Evolutionary conservation across 768 basidiomycete genomes (phyloP), one percentile per base, ranked within the genome.

Genomic region (Floccularia luteovirens): DNA sequence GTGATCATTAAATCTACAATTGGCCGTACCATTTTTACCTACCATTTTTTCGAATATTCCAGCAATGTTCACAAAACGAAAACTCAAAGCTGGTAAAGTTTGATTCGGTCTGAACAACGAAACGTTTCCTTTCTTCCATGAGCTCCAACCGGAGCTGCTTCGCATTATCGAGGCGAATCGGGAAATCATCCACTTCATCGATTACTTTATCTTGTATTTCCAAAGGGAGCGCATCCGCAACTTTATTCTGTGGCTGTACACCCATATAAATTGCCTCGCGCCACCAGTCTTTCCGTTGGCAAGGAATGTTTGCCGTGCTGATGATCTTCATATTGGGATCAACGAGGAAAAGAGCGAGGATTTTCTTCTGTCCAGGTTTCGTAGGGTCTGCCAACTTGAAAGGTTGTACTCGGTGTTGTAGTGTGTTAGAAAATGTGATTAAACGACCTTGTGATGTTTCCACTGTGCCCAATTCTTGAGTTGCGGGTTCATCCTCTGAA

Each of bases 331-430:
- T 30, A 31, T 54, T 46, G 1, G 59, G 58, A 39, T 68, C 63
- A 36, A 66, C 57, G 21, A 68, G 56, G 49, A 63, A 65, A 8
- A 70, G 48, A 1, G 57, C 59, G 10, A 70, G 46, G 14, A 70
- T 61, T 46, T 64, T 70, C 34, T 64, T 51, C 38, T 63, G 54
- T 2, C 66, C 69, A 2, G 59, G 61, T 37, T 58, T 59, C 8
- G 56, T 55, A 0, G 45, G 46, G 45, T 69, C 63, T 2, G 32
- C 41, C n/a, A 69, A 58, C 20, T 45, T 41, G 45, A 65, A 69
- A 4, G 63, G 53, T 23, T 50, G 43, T 1, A 67, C 58, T 22
- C 48, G 50, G 45, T 67, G 64, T 43, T 67, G 65, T 13, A 59
- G 55, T 21, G 61, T 42, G 46, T 66, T 67, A 14, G 64, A 63